Conservation (phyloP, 768 basidiomycete species). For the Porphyrellus cyaneotinctus region DNA sequence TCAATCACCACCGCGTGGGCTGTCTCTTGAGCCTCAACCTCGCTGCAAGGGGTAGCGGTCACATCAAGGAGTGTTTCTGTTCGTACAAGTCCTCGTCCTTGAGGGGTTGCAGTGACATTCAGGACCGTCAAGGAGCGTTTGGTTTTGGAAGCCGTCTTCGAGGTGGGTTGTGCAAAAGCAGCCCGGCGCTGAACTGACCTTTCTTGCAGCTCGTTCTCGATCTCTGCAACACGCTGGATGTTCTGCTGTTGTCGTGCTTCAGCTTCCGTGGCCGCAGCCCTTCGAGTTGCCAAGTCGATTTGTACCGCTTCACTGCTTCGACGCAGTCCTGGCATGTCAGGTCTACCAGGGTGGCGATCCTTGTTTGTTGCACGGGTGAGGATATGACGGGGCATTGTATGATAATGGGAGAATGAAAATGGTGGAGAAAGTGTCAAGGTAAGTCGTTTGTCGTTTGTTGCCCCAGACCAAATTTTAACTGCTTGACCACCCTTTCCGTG, state of each 20-base stretch:
- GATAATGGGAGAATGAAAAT: too few relatives aligned
- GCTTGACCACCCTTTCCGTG: too few relatives aligned
- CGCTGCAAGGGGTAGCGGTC: not conserved
- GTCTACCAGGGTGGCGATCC: not conserved
- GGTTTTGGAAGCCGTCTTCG: not conserved
- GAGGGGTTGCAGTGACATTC: not conserved
- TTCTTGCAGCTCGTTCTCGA: not conserved
- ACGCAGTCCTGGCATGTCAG: not conserved
- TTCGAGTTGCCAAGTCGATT: not conserved
- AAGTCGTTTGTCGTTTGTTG: too few relatives aligned
- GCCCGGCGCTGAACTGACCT: not conserved
- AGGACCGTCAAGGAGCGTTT: not conserved
- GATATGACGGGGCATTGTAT: too few relatives aligned
- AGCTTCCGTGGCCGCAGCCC: not conserved
- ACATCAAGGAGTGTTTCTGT: not conserved
- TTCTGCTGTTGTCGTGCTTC: not conserved
- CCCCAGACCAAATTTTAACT: too few relatives aligned
- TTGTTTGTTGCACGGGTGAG: not conserved
- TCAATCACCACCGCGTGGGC: not conserved
- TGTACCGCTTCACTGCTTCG: not conserved
- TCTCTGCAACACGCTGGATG: not conserved
- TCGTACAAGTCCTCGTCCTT: too few relatives aligned
- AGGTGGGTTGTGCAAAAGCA: not conserved
- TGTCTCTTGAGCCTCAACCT: not conserved
- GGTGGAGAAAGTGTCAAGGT: too few relatives aligned